Percentiles rank a stretch among this genome's conserved stretches.
phyloP scores from a whole-genome alignment of 2,329 filamentous ascomycete genomes.

The Teratosphaeriaceae sp. region DNA sequence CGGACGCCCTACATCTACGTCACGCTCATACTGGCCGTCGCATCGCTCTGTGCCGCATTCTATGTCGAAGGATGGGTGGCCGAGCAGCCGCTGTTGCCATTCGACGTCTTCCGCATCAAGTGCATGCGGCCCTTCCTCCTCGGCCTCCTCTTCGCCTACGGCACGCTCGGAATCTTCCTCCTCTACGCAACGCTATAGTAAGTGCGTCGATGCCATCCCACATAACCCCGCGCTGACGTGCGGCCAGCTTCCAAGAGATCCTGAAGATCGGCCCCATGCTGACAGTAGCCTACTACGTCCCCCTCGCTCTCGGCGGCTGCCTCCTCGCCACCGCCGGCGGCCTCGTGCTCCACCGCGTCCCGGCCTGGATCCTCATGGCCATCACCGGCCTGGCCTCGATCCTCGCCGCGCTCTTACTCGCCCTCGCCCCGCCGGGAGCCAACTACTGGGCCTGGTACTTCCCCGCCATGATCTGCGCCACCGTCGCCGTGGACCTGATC shows the following conservation, averaged over 20 bases:
- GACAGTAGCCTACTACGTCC: constrained; percentile 62
- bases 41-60: constrained; percentile 54
- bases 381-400: constrained; percentile 57
- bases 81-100: constrained; percentile 60
- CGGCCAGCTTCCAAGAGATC: constrained; percentile 43
- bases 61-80: constrained; percentile 70
- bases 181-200: constrained; percentile 64
- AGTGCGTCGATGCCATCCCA: background rate
- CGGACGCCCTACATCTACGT: constrained; percentile 64
- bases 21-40: constrained; percentile 55
- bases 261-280: constrained; percentile 55
- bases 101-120: constrained; percentile 61
- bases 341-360: constrained; percentile 59
- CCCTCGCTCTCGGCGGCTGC: constrained; percentile 61
- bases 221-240: background rate
- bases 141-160: constrained; percentile 60
- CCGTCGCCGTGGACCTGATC: constrained; percentile 67
- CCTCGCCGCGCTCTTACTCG: constrained; percentile 55
- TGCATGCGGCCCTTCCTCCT: constrained; percentile 59
- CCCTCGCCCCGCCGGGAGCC: constrained; percentile 48
- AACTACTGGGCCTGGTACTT: constrained; percentile 71
- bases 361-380: constrained; percentile 56
- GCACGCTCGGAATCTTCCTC: constrained; percentile 60
- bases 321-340: constrained; percentile 58
- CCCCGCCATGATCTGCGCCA: constrained; percentile 61